Base-by-base conservation (phyloP, 2,329 filamentous ascomycete genomes). In the Endoconidiophora polonica region DNA sequence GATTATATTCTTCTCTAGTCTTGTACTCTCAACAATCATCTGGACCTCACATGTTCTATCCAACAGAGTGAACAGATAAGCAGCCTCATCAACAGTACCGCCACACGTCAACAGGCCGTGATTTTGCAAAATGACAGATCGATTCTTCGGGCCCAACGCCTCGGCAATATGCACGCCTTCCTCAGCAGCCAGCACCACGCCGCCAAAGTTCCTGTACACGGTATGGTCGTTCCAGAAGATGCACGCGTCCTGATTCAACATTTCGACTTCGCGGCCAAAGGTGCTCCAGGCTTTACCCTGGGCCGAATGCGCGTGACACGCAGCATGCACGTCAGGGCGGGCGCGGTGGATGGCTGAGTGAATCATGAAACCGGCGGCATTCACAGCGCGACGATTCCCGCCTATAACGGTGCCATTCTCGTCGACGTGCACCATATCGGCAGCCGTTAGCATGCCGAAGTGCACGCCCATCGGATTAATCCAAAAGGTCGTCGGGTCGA, bases 91-190 rank as follows among this genome's bases (percentile, higher is more conserved):
- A 1, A 83, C 78, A 0, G 78, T 83, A 1, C 59, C 60, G 0
- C 79, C 79, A 0, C 77, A 75, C 0, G 77, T 81, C 41, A 83
- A 59, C 10, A 83, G 59, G 0, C 79, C 79, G 58, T 83, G 79
- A 55, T 83, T 83, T 46, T 74, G 65, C 24, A 83, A 61, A 26
- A 83, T 75, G 51, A 76, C 65, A 0, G 68, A 73, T 56, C 64
- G 74, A 43, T 69, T 69, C 0, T 66, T 61, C 2, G 50, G 23
- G 0, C 79, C 79, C 1, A 83, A 59, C 0, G 77, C 72, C 23
- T 65, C 63, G 0, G 77, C 77, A 44, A 83, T 69, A 20, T 69
- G 66, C 38, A 68, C 60, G 1, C 77, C 77, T 60, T 83, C 79
- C 44, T 74, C 75, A n/a, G 68, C 68, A 1, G 66, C 71, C 29